Evolutionary conservation across 768 basidiomycete genomes (phyloP).

Genomic region (Leucogyrophana mollusca): DNA sequence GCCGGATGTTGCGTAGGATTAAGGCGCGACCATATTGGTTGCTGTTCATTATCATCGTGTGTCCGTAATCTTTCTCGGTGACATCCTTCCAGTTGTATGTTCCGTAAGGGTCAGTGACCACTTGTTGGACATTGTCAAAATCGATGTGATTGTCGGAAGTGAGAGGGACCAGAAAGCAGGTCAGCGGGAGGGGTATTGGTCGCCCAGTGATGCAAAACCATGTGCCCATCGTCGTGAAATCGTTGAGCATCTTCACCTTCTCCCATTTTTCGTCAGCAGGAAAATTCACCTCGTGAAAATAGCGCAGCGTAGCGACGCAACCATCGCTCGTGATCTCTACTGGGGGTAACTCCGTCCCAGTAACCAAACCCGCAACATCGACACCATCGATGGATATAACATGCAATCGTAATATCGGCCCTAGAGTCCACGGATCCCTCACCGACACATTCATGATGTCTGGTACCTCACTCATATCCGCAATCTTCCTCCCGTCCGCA

Average conservation of each 20-base stretch:
- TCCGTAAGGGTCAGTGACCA: conserved; percentile 51
- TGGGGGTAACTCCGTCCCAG: conserved; percentile 55
- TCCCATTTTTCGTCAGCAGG: conserved; percentile 44
- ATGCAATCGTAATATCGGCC: conserved; percentile 62
- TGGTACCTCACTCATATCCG: conserved; percentile 46
- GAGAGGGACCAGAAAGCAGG: conserved; percentile 69
- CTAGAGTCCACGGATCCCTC: conserved; percentile 65
- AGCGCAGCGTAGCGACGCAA: conserved; percentile 36
- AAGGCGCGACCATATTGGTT: conserved; percentile 56
- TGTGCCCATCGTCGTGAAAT: conserved; percentile 61
- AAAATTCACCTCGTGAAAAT: conserved; percentile 48
- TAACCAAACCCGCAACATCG: conserved; percentile 60
- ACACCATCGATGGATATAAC: conserved; percentile 50
- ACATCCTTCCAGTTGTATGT: conserved; percentile 55
- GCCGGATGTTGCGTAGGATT: conserved; percentile 55
- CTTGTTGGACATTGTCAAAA: conserved; percentile 50
- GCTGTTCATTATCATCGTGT: conserved; percentile 52
- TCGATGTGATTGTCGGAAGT: conserved; percentile 50
- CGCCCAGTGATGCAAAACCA: conserved; percentile 63
- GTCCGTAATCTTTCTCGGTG: conserved; percentile 45
- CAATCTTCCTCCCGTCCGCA: conserved; percentile 45
- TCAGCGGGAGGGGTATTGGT: conserved; percentile 48
- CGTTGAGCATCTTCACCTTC: conserved; percentile 54
- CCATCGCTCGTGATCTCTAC: conserved; percentile 42
- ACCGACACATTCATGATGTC: conserved; percentile 59